Evolutionary conservation across 148 eudicot species (phyloP).

Genomic region (Rhododendron molle): DNA sequence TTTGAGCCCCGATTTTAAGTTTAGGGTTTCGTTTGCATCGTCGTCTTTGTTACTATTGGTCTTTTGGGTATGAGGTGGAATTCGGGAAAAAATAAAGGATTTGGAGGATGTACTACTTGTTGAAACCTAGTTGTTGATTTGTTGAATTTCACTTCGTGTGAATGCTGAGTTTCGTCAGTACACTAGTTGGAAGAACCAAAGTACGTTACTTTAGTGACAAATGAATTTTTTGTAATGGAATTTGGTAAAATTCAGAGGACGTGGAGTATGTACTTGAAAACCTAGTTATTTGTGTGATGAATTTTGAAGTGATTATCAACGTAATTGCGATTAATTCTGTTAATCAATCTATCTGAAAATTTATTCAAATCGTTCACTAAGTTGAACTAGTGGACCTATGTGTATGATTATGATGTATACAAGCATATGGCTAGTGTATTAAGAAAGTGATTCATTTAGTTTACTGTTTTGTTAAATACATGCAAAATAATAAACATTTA

Average conservation of each 20-base stretch:
- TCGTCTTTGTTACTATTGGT: not conserved
- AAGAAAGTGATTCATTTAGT: not conserved
- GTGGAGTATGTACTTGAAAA: not conserved
- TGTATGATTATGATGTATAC: not conserved
- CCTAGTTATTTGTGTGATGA: not conserved
- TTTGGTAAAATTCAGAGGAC: not conserved
- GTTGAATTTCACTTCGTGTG: not conserved
- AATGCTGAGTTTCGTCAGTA: not conserved
- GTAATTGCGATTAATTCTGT: not conserved
- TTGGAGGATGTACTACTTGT: not conserved
- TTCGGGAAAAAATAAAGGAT: not conserved
- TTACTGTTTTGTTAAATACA: not conserved
- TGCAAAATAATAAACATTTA: not conserved
- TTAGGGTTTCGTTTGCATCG: conserved; percentile 13
- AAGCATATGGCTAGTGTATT: not conserved
- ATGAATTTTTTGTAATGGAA: not conserved
- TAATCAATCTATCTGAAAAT: not conserved
- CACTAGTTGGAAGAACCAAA: not conserved
- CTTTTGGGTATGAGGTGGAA: not conserved
- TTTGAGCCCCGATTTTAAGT: not conserved
- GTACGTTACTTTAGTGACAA: not conserved
- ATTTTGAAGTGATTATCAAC: not conserved
- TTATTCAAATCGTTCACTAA: too few relatives aligned
- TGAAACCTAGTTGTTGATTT: not conserved
- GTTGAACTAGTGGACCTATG: not conserved